These are phyloP conservation scores for Citrus maxima DNA, from an alignment of 345 rosid species.

Conservation along the genomic window DNA sequence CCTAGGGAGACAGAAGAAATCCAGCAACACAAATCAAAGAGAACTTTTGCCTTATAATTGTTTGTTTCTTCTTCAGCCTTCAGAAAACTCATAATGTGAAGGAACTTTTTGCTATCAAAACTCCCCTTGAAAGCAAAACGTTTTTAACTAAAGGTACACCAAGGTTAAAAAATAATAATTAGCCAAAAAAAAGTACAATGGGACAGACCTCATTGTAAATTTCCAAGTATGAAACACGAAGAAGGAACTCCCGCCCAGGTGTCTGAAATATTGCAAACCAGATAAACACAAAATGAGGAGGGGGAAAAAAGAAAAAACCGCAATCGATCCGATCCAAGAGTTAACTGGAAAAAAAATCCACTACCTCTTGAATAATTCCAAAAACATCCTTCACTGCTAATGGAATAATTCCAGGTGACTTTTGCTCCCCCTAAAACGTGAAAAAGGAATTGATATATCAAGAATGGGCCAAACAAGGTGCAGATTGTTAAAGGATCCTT, in stretches of 20 bases:
- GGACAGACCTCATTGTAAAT: constrained; percentile 86
- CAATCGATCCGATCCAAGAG: background rate
- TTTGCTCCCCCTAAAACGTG: constrained; percentile 82
- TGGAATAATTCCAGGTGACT: constrained; percentile 93
- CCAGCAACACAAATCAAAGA: background rate
- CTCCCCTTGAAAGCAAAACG: background rate
- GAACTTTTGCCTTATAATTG: background rate
- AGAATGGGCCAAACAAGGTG: constrained; percentile 1
- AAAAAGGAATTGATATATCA: background rate
- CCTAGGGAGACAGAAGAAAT: background rate
- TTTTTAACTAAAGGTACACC: background rate
- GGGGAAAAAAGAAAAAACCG: background rate
- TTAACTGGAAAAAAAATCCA: background rate
- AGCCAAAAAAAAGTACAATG: background rate
- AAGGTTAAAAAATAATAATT: background rate
- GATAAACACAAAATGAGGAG: background rate
- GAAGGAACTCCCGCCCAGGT: constrained; percentile 87
- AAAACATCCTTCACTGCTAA: constrained; percentile 93
- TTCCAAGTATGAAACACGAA: constrained; percentile 95
- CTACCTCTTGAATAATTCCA: constrained; percentile 95
- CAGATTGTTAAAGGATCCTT: background rate
- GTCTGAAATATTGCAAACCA: constrained; percentile 51
- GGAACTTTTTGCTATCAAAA: background rate
- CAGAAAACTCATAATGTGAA: constrained; percentile 4
- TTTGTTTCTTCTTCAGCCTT: background rate